Evolutionary conservation across 2,329 filamentous ascomycete genomes (phyloP), one percentile per base, ranked within the genome.

Genomic region (Penicillium hordei): DNA sequence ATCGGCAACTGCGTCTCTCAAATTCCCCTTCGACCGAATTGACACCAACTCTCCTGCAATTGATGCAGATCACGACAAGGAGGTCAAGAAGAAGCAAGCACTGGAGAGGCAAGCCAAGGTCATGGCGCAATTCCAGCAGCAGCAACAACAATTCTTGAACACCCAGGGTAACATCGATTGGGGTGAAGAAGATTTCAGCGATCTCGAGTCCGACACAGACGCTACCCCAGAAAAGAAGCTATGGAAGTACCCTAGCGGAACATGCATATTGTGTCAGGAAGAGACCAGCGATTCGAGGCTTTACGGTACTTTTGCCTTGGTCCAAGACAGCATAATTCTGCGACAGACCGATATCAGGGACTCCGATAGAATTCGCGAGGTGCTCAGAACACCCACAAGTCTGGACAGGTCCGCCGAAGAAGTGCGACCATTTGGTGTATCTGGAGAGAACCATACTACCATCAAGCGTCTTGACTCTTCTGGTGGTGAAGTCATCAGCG

Each of bases 91-190:
- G 81, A 89, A 90, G 75, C 90, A 93, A 52, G 94, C 94, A 0
- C 78, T 93, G 40, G 93, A 92, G 66, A 86, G 94, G 23, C 93
- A 97, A 75, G 93, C 93, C 2, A 89, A 87, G 69, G 91, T 99
- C 33, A 97, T 99, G 93, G 94, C 93, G 1, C 92, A 97, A 70
- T 97, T 99, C 76, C 94, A 97, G 72, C 89, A 96, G 71, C 93
- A 99, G 70, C 95, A 97, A 72, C 93, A 95, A 76, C 94, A 86
- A 68, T 99, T 99, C 76, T 79, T 99, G 77, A 89, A 91, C 56
- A 94, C 89, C 63, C 93, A 97, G 73, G 89, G 86, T n/a, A 83
- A 87, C 42, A 84, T 96, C 59, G 90, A 96, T 73, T 96, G 91
- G 89, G 92, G 90, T 15, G 89, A 94, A 59, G 84, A 91, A 50